Base-by-base conservation (phyloP, 148 eudicot genomes). In the Limonium bicolor region DNA sequence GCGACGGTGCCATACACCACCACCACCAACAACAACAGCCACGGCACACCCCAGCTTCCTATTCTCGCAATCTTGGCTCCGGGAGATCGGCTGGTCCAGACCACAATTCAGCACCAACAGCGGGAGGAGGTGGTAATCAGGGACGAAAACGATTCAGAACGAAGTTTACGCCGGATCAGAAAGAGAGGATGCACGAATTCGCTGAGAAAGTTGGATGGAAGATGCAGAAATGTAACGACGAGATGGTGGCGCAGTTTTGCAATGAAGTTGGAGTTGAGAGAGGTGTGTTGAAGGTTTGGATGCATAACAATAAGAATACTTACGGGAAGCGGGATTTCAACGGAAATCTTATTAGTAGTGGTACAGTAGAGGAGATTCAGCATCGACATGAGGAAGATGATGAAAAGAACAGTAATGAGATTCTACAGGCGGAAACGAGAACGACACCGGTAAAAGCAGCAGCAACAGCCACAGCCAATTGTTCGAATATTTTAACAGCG, bases 201-300 rank as follows among this genome's bases (percentile, higher is more conserved):
- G 79, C 94, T 0, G 94, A 72, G 43, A 72, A 58, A 51, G 47
- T 82, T 0, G 82, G 79, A 25, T 82, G 94, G 94, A 82, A 70
- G 58, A 82, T 78, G 66, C 94, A 78, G 49, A 82, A 72, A 36
- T 48, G 62, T 14, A 72, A 62, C n/a, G 82, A 78, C 4, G 86
- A 66, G 0, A 0, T 51, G 19, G 70, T 78, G 2, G 51, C 35
- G 0, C 61, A 47, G 0, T 64, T 69, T 32, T 82, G 86, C 48
- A 45, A 19, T 20, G 73, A 65, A 23, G 68, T 82, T 49, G 77
- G 86, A 0, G 86, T 82, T 3, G 82, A 78, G 10, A 67, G 63
- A 44, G 80, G 82, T 6, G 94, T 82, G 2, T 74, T 82, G 31
- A 82, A 82, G 23, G 94, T 82, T 0, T 82, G 94, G 94, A 82